A percentile compares a stretch with the other conserved stretches of the same genome.
phyloP scores from a whole-genome alignment of 2,329 filamentous ascomycete genomes.

The Aspergillus ruber region DNA sequence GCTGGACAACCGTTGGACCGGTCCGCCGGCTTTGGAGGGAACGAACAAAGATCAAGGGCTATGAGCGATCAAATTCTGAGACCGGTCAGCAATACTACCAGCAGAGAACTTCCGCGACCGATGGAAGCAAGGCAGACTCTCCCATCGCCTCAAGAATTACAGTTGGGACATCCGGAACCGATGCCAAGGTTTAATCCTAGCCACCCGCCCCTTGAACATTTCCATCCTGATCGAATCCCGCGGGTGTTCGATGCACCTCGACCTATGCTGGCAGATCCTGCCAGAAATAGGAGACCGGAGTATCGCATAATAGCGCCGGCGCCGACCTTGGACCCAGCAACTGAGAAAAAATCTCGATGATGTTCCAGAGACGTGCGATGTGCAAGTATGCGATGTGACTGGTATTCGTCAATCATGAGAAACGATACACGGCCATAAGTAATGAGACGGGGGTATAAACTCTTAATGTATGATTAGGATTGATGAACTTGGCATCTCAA shows the following conservation, averaged over 20 bases:
- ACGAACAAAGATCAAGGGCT: slow-evolving; percentile 12
- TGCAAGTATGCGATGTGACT: too few species aligned
- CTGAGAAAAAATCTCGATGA: slow-evolving; percentile 16
- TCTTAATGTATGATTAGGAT: too few species aligned
- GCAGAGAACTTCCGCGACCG: slow-evolving; percentile 23
- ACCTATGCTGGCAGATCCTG: slow-evolving; percentile 15
- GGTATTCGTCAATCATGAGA: too few species aligned
- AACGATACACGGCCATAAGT: too few species aligned
- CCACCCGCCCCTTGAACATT: slow-evolving; percentile 17
- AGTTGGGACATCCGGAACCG: slow-evolving; percentile 22
- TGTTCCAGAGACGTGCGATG: neutral
- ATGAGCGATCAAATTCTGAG: slow-evolving; percentile 15
- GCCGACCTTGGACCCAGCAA: slow-evolving; percentile 13
- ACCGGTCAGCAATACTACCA: slow-evolving; percentile 1
- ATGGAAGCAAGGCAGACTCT: slow-evolving; percentile 21
- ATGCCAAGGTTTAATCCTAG: slow-evolving; percentile 19
- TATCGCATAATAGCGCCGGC: slow-evolving; percentile 15
- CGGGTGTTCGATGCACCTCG: slow-evolving; percentile 20
- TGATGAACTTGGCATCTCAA: too few species aligned
- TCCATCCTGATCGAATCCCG: slow-evolving; percentile 18
- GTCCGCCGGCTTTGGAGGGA: neutral
- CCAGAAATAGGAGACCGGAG: slow-evolving; percentile 12
- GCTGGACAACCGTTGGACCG: neutral
- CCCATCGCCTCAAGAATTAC: slow-evolving; percentile 24
- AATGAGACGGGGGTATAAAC: too few species aligned